phyloP scores from a whole-genome alignment of 495 filamentous ascomycete genomes.

The Elasticomyces elasticus region DNA sequence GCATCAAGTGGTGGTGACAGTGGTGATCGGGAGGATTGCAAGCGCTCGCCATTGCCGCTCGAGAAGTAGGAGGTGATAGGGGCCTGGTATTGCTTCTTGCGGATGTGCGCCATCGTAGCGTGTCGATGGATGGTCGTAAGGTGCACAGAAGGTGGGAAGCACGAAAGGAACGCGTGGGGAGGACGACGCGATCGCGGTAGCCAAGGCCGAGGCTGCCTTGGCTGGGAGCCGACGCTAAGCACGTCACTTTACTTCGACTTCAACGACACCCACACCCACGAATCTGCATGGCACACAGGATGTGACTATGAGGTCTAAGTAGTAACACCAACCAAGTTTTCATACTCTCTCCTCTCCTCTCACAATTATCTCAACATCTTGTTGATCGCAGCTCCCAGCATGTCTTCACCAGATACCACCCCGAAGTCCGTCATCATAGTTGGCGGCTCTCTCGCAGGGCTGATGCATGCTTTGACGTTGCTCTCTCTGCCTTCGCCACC shows the following conservation, averaged over 20 bases:
- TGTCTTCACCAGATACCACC: neutral
- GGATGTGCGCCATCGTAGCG: conserved; percentile 14
- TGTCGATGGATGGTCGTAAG: too few species aligned
- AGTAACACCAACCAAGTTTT: neutral
- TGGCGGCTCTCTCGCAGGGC: conserved; percentile 24
- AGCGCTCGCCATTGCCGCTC: conserved; percentile 1
- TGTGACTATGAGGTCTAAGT: too few species aligned
- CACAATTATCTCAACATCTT: neutral
- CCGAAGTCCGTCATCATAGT: conserved; percentile 20
- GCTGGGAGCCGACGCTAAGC: too few species aligned
- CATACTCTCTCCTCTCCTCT: neutral
- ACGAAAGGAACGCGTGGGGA: too few species aligned
- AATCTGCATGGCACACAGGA: too few species aligned
- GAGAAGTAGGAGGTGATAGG: conserved; percentile 38
- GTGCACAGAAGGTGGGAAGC: too few species aligned
- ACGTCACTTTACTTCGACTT: too few species aligned
- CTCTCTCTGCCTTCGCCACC: conserved; percentile 27
- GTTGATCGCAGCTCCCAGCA: neutral
- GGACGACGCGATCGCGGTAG: too few species aligned
- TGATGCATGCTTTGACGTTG: conserved; percentile 22
- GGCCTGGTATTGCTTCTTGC: conserved; percentile 37
- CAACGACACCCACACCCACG: too few species aligned
- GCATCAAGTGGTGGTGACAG: conserved; percentile 19
- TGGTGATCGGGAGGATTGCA: conserved; percentile 24
- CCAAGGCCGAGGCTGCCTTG: too few species aligned